Evolutionary conservation across 768 basidiomycete genomes (phyloP).

Genomic region (Rossbeevera mucosa): DNA sequence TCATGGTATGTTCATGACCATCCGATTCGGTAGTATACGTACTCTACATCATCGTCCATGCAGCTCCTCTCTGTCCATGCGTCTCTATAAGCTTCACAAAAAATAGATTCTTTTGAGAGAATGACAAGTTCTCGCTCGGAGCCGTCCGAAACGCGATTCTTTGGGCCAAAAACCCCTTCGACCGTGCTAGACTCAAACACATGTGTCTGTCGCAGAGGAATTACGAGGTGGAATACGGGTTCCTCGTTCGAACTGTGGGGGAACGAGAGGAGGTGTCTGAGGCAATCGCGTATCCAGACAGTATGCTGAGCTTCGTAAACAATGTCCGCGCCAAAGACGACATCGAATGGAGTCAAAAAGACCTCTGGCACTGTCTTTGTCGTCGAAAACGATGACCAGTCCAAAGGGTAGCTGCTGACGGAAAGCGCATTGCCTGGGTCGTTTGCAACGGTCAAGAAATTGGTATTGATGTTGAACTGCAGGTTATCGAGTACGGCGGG

Average conservation of each 20-base stretch:
- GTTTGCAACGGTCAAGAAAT: conserved; percentile 21
- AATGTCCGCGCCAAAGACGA: conserved; percentile 52
- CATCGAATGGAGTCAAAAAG: conserved; percentile 39
- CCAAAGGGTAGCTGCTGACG: conserved; percentile 30
- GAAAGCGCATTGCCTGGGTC: conserved; percentile 2
- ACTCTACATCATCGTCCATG: conserved; percentile 53
- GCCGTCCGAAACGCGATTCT: neutral
- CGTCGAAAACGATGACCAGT: conserved; percentile 36
- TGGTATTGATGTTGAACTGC: conserved; percentile 37
- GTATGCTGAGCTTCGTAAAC: conserved; percentile 50
- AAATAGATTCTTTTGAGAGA: conserved; percentile 47
- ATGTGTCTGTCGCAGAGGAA: conserved; percentile 71
- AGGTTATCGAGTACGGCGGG: conserved; percentile 47
- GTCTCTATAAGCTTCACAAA: conserved; percentile 43
- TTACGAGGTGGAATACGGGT: conserved; percentile 61
- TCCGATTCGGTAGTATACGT: conserved; percentile 67
- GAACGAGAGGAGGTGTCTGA: conserved; percentile 34
- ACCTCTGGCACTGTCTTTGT: conserved; percentile 13
- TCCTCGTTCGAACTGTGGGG: conserved; percentile 8
- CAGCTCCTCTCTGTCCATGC: conserved; percentile 24
- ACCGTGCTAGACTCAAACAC: conserved; percentile 52
- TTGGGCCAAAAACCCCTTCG: conserved; percentile 47
- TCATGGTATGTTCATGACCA: conserved; percentile 38
- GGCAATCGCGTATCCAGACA: conserved; percentile 41
- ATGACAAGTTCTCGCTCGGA: conserved; percentile 40